Base-by-base conservation (phyloP, 2,329 filamentous ascomycete species). In the Endoconidiophora polonica region DNA sequence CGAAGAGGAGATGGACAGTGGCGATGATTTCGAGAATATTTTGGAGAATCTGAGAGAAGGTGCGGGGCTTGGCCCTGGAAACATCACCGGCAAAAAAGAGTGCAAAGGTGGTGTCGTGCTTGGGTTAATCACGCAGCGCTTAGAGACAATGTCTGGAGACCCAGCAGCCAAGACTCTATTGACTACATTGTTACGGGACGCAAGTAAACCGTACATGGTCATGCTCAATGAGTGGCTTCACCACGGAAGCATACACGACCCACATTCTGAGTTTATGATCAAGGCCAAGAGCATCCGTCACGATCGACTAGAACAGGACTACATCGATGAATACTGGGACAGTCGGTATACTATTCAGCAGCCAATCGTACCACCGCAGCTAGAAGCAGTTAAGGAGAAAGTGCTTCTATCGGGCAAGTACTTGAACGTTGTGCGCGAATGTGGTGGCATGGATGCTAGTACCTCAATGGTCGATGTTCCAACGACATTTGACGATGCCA, bases 161-260 rank as follows among this genome's bases (percentile, higher is more conserved):
- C 91, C 91, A 3, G 83, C 86, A 0, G 88, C 91, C 18, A 77
- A 86, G 55, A 76, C 80, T 22, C 66, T 98, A 18, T 72, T 98
- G 9, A 91, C 86, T 9, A 82, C 81, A 2, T 66, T 98, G 24
- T 65, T 98, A 40, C 76, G 86, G 50, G 90, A 96, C 63, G 83
- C 90, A 1, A 95, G 88, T 59, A 77, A 83, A 50, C 91, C 91
- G 0, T 98, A 98, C 62, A 95, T 96, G 88, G 75, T 76, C 40
- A 98, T 98, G 91, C 69, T 98, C 54, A 98, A 98, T 59, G 90
- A 96, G 63, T 98, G 91, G 91, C 70, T 98, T 14, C 91, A 98
- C 60, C 90, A 94, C 60, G 91, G 91, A 38, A 86, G 83, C 45
- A 96, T 98, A 63, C 86, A 83, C 59, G 91, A 98, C 62, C 86